Conservation (phyloP, 345 rosid genomes). For the Eucalyptus marginata region DNA sequence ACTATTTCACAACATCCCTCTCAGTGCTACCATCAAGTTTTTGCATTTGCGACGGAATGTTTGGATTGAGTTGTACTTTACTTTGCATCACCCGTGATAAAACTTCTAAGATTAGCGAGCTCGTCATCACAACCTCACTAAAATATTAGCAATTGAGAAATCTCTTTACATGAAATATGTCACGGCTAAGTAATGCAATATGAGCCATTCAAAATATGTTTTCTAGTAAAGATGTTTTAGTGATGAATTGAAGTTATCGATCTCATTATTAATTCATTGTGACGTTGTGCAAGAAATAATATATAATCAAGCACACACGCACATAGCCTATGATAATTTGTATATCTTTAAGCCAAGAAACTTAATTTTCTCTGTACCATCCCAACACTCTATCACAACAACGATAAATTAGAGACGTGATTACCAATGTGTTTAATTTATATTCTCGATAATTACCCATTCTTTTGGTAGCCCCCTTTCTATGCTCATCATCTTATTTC, state of each 20-base stretch:
- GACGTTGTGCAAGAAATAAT: rapidly evolving
- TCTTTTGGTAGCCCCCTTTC: neutral
- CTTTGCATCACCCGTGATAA: neutral
- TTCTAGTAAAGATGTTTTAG: neutral
- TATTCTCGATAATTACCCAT: neutral
- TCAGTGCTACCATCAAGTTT: rapidly evolving
- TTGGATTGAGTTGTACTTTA: neutral
- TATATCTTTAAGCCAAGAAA: neutral
- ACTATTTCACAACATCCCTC: neutral
- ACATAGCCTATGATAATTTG: neutral
- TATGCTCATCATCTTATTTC: neutral
- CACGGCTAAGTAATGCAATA: rapidly evolving
- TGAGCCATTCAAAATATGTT: neutral
- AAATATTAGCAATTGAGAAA: rapidly evolving
- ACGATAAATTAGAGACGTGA: neutral
- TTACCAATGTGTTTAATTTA: neutral
- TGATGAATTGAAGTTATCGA: neutral
- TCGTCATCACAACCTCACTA: rapidly evolving
- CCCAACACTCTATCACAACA: neutral
- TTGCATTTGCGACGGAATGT: rapidly evolving
- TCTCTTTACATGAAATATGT: neutral
- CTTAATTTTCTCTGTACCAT: rapidly evolving
- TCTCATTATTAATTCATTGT: rapidly evolving
- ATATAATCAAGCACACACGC: neutral
- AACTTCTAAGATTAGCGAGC: rapidly evolving